A percentile compares a stretch with the other conserved stretches of the same genome.
Evolutionary conservation across 2,329 filamentous ascomycete genomes (phyloP).

Genomic region (Colletotrichum sp.): DNA sequence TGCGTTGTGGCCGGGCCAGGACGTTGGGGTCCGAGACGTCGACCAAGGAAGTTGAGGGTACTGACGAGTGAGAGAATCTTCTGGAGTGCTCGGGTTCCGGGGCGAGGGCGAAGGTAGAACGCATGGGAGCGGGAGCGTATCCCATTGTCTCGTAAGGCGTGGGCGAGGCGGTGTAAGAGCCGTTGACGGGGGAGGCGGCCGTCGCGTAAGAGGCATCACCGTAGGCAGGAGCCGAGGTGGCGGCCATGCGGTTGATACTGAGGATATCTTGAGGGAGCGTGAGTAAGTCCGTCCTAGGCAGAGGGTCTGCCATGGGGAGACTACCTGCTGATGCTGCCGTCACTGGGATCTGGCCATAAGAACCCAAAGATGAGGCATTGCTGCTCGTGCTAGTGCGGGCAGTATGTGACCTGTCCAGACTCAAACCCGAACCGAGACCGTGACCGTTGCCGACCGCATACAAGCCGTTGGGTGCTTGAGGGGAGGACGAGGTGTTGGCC

Average conservation of each 20-base stretch:
- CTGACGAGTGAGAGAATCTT: conserved; percentile 87
- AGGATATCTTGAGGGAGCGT: conserved; percentile 77
- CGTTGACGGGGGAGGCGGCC: conserved; percentile 69
- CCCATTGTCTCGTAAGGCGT: conserved; percentile 78
- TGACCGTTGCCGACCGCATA: conserved; percentile 60
- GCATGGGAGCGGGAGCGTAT: conserved; percentile 71
- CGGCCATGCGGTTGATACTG: conserved; percentile 66
- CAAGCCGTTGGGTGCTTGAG: conserved; percentile 58
- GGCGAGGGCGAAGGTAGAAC: conserved; percentile 62
- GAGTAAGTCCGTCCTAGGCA: conserved; percentile 72
- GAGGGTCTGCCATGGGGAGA: conserved; percentile 58
- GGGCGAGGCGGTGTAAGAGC: conserved; percentile 70
- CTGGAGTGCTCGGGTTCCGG: conserved; percentile 61
- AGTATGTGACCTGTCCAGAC: conserved; percentile 57
- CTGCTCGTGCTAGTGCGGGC: conserved; percentile 63
- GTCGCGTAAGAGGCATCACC: conserved; percentile 72
- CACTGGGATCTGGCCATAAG: conserved; percentile 75
- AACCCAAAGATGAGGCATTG: conserved; percentile 67
- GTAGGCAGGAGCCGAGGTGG: conserved; percentile 68
- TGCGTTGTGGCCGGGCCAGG: conserved; percentile 53
- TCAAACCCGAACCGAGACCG: conserved; percentile 62
- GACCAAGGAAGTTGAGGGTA: conserved; percentile 59
- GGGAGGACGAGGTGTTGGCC: conserved; percentile 64
- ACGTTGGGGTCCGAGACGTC: conserved; percentile 45
- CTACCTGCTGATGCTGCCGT: conserved; percentile 76